Percentiles rank a stretch among this genome's conserved stretches.
Conservation (phyloP, 257 asterid genomes). For the Plantago major region DNA sequence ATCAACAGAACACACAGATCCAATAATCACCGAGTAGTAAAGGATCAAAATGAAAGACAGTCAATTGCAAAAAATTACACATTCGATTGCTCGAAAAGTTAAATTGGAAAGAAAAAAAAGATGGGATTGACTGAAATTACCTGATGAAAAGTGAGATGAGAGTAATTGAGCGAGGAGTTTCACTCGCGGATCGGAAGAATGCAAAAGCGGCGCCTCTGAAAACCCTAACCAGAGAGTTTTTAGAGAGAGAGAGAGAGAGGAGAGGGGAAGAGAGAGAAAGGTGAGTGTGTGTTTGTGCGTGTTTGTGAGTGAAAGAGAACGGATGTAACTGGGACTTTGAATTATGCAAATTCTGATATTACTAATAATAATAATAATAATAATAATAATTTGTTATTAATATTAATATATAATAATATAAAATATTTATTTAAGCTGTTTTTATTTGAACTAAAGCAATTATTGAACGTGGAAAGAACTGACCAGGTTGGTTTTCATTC, state of each 20-base stretch:
- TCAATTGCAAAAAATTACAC: conserved; percentile 6
- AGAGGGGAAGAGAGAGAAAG: neutral
- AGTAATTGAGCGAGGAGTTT: conserved; percentile 17
- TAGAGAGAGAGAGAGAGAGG: conserved; percentile 27
- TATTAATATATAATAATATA: neutral
- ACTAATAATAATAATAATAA: conserved; percentile 1
- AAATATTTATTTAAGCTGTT: neutral
- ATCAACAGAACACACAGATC: conserved; percentile 24
- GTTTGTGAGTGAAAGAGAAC: conserved; percentile 1
- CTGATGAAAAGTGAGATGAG: conserved; percentile 14
- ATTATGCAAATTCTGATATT: conserved; percentile 17
- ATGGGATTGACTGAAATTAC: conserved; percentile 21
- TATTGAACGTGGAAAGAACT: neutral
- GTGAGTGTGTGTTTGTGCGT: neutral
- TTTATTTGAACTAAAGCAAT: neutral
- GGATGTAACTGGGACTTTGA: conserved; percentile 19
- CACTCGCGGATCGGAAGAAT: conserved; percentile 22
- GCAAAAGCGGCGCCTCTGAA: conserved; percentile 33
- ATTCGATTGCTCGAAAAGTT: neutral
- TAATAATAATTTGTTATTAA: neutral
- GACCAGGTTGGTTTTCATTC: conserved; percentile 9
- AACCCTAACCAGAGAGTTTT: conserved; percentile 33
- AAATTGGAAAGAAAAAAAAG: neutral
- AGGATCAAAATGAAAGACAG: too few species aligned
- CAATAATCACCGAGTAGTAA: conserved; percentile 7